phyloP scores from a whole-genome alignment of 139 green algal genomes.

The Diplosphaera chodatii region DNA sequence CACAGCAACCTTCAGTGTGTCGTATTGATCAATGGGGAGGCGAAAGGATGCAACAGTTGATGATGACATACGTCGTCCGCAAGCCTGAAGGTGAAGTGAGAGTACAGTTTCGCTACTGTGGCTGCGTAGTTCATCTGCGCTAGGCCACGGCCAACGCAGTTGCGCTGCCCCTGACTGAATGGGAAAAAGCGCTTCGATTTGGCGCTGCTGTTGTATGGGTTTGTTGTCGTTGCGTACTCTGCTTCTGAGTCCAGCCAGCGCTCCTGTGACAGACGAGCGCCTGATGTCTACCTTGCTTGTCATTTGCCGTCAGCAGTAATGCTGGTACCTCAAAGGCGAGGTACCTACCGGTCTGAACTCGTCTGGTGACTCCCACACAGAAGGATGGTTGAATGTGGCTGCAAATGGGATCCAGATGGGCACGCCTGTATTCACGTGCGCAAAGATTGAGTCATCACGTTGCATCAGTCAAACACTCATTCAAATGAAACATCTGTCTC shows the following conservation, averaged over 20 bases:
- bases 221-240: background rate
- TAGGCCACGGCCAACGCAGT: conserved; percentile 5
- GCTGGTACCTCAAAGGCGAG: background rate
- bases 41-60: background rate
- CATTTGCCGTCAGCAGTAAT: no score
- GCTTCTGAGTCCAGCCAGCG: conserved; percentile 5
- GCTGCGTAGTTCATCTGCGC: conserved; percentile 2
- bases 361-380: background rate
- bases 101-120: conserved; percentile 1
- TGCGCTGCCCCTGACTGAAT: conserved; percentile 2
- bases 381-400: background rate
- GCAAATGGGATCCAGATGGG: background rate
- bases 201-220: background rate
- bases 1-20: background rate
- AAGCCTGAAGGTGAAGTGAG: conserved; percentile 5
- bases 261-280: background rate
- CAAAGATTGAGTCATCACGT: no score
- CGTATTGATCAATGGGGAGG: background rate
- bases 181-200: conserved; percentile 15
- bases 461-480: no score
- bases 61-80: conserved; percentile 1
- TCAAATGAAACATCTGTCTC: no score
- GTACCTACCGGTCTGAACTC: conserved; percentile 5
- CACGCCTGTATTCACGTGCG: no score
- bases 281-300: background rate